Evolutionary conservation across 441 rosid species (phyloP).

Genomic region (Adansonia grandidieri): DNA sequence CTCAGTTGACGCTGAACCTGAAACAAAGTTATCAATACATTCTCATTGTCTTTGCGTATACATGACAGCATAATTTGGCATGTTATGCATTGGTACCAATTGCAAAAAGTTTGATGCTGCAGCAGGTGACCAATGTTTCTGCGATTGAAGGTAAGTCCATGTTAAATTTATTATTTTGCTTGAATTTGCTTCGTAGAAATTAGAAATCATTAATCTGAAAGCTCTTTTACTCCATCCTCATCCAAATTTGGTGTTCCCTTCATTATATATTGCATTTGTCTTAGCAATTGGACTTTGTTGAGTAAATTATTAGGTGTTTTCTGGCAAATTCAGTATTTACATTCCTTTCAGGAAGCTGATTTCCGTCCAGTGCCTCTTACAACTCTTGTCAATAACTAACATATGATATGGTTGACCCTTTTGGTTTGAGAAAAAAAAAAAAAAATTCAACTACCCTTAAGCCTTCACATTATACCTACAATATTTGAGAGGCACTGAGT

Average conservation of each 20-base stretch:
- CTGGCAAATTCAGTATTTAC: constrained; percentile 26
- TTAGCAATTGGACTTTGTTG: constrained; percentile 20
- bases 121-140: neutral
- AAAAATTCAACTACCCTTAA: constrained; percentile 27
- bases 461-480: constrained; percentile 35
- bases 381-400: constrained; percentile 27
- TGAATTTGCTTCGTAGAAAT: too few species aligned
- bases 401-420: constrained; percentile 26
- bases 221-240: neutral
- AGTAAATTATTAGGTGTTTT: constrained; percentile 20
- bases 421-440: constrained; percentile 15
- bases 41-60: neutral
- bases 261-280: neutral
- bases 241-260: neutral
- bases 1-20: neutral
- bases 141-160: neutral
- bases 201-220: neutral
- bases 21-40: neutral
- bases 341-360: constrained; percentile 23
- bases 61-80: constrained; percentile 12
- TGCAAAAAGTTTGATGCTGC: neutral
- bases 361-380: constrained; percentile 28
- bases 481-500: constrained; percentile 33
- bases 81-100: neutral
- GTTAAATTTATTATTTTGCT: neutral